Percentiles rank a stretch among this genome's conserved stretches.
Evolutionary conservation across 176 grass and related monocot genomes (phyloP).

Genomic region (Cymbopogon citratus): DNA sequence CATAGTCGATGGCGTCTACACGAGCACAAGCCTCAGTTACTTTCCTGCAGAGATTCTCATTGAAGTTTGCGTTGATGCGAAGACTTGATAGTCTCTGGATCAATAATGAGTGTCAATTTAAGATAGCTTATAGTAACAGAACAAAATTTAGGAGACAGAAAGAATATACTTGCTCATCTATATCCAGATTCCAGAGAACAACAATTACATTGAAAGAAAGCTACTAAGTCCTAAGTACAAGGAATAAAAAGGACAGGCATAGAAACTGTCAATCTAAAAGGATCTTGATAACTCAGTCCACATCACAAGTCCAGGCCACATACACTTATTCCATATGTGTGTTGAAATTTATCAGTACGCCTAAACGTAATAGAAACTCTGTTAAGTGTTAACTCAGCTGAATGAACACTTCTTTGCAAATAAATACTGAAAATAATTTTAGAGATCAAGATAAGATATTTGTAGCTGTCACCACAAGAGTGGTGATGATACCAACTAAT

Average conservation of each 20-base stretch:
- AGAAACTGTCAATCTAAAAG: background rate
- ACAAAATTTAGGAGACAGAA: constrained; percentile 19
- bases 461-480: background rate
- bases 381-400: background rate
- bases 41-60: constrained; percentile 91
- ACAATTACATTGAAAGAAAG: background rate
- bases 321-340: background rate
- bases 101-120: constrained; percentile 10
- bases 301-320: constrained; percentile 17
- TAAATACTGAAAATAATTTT: background rate
- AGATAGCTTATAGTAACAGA: constrained; percentile 4
- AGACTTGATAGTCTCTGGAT: constrained; percentile 86
- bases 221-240: background rate
- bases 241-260: background rate
- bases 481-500: background rate
- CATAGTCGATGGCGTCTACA: constrained; percentile 63
- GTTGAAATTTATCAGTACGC: background rate
- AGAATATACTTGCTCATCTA: background rate
- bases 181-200: background rate
- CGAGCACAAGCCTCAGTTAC: constrained; percentile 80
- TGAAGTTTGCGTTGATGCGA: constrained; percentile 92
- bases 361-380: background rate
- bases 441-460: background rate
- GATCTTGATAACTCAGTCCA: background rate
- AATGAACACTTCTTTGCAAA: background rate